Conservation (phyloP, 495 filamentous ascomycete genomes). For the Penicillium desertorum region DNA sequence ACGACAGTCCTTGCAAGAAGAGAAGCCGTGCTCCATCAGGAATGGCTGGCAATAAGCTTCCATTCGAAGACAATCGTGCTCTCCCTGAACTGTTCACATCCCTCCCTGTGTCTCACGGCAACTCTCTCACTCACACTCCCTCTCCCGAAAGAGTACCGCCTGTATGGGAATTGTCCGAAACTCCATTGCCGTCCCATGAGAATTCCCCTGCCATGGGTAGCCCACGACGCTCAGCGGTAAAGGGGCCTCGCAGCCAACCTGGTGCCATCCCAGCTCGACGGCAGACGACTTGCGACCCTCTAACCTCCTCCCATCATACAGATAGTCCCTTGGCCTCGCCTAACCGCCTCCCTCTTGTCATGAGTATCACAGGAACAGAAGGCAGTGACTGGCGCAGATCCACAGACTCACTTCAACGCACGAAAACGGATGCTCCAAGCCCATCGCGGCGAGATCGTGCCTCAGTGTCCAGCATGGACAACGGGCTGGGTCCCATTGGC, state of each 20-base stretch:
- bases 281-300: slow-evolving; percentile 21
- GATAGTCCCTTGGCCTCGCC: slow-evolving; percentile 17
- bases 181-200: slow-evolving; percentile 27
- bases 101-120: slow-evolving; percentile 21
- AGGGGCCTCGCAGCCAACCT: slow-evolving; percentile 43
- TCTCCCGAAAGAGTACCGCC: slow-evolving; percentile 34
- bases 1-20: slow-evolving; percentile 29
- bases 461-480: slow-evolving; percentile 12
- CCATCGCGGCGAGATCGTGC: slow-evolving; percentile 12
- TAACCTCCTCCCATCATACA: slow-evolving; percentile 17
- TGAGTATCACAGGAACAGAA: slow-evolving; percentile 28
- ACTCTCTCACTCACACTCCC: slow-evolving; percentile 34
- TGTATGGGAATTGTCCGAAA: slow-evolving; percentile 33
- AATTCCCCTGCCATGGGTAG: slow-evolving; percentile 30
- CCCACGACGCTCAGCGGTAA: slow-evolving; percentile 38
- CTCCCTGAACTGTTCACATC: slow-evolving; percentile 35
- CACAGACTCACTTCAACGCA: slow-evolving; percentile 20
- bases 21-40: slow-evolving; percentile 22
- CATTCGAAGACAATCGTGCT: slow-evolving; percentile 8
- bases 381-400: slow-evolving; percentile 30
- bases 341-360: slow-evolving; percentile 12
- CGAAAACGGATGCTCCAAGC: slow-evolving; percentile 18
- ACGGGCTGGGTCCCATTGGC: slow-evolving; percentile 10
- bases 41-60: slow-evolving; percentile 9
- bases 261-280: slow-evolving; percentile 19